phyloP scores from a whole-genome alignment of 306 rosid genomes.

The Prunus mira region DNA sequence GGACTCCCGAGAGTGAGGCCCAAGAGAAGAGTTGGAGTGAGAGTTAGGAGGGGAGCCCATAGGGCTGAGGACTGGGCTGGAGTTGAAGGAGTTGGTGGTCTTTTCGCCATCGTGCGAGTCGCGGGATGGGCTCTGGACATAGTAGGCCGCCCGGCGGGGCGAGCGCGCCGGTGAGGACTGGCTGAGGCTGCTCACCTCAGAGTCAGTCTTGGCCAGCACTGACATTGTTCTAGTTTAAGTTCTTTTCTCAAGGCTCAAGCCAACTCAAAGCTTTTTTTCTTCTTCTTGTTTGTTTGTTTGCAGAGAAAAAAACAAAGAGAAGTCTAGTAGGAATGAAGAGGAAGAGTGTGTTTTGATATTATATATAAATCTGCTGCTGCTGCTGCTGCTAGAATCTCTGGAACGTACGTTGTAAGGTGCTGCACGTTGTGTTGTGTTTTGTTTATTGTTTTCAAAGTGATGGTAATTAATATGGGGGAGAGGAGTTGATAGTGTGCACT shows the following conservation, averaged over 20 bases:
- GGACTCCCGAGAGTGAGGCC: conserved; percentile 84
- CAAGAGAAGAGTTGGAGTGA: conserved; percentile 83
- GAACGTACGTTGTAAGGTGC: conserved; percentile 41
- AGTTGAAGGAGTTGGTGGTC: conserved; percentile 79
- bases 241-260: neutral
- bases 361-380: neutral
- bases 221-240: conserved; percentile 25
- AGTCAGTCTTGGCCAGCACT: conserved; percentile 69
- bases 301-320: neutral
- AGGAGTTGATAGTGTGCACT: conserved; percentile 19
- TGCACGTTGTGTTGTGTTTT: conserved; percentile 25
- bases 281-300: neutral
- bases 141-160: conserved; percentile 57
- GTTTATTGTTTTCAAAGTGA: conserved; percentile 39
- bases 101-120: conserved; percentile 89
- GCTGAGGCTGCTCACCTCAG: conserved; percentile 80
- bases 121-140: conserved; percentile 82
- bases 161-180: conserved; percentile 78
- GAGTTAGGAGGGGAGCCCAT: conserved; percentile 94
- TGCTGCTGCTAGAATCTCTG: conserved; percentile 14
- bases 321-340: neutral
- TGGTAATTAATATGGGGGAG: conserved; percentile 34
- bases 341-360: neutral
- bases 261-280: neutral
- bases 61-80: conserved; percentile 78